These are phyloP conservation scores for Periglandula ipomoeae DNA, from an alignment of 2,329 filamentous ascomycete genomes.

Conservation along the genomic window DNA sequence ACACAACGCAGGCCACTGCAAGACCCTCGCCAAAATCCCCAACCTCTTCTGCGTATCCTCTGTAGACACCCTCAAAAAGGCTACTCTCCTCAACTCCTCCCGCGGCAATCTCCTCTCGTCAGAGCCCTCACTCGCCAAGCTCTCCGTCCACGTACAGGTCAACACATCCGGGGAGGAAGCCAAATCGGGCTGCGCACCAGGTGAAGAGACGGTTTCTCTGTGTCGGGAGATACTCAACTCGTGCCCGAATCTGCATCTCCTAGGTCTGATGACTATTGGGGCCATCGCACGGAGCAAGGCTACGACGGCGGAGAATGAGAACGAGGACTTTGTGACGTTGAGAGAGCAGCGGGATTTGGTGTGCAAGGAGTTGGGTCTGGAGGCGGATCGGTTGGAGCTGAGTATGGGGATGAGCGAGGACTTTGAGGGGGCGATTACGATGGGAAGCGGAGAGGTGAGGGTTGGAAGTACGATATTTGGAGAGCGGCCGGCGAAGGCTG, in stretches of 20 bases:
- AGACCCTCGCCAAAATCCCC: conserved; percentile 72
- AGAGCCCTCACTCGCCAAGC: conserved; percentile 29
- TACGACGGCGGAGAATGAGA: conserved; percentile 66
- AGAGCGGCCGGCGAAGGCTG: conserved; percentile 64
- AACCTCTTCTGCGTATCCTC: conserved; percentile 90
- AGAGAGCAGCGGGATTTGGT: conserved; percentile 63
- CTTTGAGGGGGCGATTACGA: conserved; percentile 75
- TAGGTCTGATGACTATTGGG: conserved; percentile 94
- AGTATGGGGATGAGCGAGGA: conserved; percentile 99
- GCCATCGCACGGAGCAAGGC: conserved; percentile 79
- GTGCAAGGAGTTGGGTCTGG: conserved; percentile 36
- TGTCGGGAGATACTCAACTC: conserved; percentile 60
- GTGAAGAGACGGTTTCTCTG: conserved; percentile 49
- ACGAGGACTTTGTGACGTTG: conserved; percentile 76
- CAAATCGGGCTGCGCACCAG: conserved; percentile 75
- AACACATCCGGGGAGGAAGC: conserved; percentile 85
- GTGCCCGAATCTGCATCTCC: conserved; percentile 64
- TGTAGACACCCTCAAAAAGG: conserved; percentile 83
- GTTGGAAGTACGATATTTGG: conserved; percentile 95
- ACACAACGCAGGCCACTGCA: conserved; percentile 65
- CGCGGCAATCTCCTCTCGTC: conserved; percentile 48
- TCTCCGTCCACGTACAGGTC: conserved; percentile 82
- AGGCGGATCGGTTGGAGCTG: conserved; percentile 60
- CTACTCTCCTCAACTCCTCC: conserved; percentile 67
- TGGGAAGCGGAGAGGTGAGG: conserved; percentile 83